Base-by-base conservation (phyloP, 179 eudicot genomes). In the Amaranthus tricolor region DNA sequence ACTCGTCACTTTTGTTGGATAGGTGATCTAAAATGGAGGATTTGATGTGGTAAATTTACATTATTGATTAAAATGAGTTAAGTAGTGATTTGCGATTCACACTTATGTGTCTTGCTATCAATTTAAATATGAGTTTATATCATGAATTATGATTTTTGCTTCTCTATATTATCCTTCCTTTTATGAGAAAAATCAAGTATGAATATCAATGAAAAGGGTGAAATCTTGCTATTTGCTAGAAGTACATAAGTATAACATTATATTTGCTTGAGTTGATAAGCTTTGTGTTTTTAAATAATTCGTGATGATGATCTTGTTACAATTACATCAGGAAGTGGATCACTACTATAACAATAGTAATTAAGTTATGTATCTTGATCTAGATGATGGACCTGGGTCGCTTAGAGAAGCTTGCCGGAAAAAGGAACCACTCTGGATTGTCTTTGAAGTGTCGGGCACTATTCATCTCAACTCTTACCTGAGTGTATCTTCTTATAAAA, bases 361-460 rank as follows among this genome's bases (percentile, higher is more conserved):
- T 54, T 1, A 17, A 10, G 43, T 54, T 57, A 56, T 55, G 40
- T 57, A 57, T 58, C 65, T 71, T 62, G 43, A 63, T 78, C 14
- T 70, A 93, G 96, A 93, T 74, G 98, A 91, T 73, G 98, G 98
- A 2, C 96, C 93, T 8, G 98, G 98, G 69, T 93, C 98, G n/a
- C 93, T 93, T 55, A 87, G 98, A 24, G 88, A 78, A 55, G 98
- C 90, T 0, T 91, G 98, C 73, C 90, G 95, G 10, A 83, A 67
- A 66, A 85, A 88, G 83, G 94, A 88, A 45, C 95, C 98, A 69
- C 84, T 88, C 9, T 93, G 95, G 98, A 89, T 91, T 78, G 83
- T 89, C 44, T 93, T 93, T 74, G 90, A 91, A 75, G 85, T 93
- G 55, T 91, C 98, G 0, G 98, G 98, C 55, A 89, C 88, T 63